Evolutionary conservation across 2,329 filamentous ascomycete genomes (phyloP).

Genomic region (Verticillium tricorpus): DNA sequence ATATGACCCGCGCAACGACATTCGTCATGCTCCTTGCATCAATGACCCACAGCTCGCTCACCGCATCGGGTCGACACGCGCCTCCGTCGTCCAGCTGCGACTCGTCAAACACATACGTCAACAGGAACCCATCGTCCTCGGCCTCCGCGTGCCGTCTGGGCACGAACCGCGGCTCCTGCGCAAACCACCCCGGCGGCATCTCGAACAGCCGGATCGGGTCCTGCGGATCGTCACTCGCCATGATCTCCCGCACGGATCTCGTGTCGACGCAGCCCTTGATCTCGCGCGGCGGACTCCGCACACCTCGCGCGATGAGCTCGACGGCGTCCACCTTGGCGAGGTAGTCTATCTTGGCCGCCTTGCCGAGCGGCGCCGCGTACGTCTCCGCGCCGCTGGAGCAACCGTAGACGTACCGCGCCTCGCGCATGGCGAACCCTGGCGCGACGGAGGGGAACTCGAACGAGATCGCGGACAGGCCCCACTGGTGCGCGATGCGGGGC

Average conservation of each 20-base stretch:
- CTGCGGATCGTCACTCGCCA: constrained; percentile 34
- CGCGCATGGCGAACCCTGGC: constrained; percentile 49
- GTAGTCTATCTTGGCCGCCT: constrained; percentile 62
- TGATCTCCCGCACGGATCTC: constrained; percentile 48
- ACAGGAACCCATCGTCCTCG: constrained; percentile 64
- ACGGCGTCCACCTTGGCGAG: constrained; percentile 57
- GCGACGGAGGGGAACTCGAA: constrained; percentile 65
- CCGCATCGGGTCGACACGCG: constrained; percentile 36
- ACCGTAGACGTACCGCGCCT: constrained; percentile 60
- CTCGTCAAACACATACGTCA: constrained; percentile 69
- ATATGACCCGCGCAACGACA: constrained; percentile 50
- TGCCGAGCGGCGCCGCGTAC: constrained; percentile 57
- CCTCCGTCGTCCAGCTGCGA: constrained; percentile 51
- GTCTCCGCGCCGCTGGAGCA: constrained; percentile 55
- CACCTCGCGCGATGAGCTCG: constrained; percentile 48
- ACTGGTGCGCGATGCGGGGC: constrained; percentile 53
- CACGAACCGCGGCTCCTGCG: constrained; percentile 65
- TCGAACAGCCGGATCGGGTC: constrained; percentile 59
- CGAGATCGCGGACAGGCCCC: constrained; percentile 58
- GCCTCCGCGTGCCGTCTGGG: constrained; percentile 30
- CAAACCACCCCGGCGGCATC: constrained; percentile 57
- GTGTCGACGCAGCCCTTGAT: constrained; percentile 60
- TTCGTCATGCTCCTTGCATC: constrained; percentile 59
- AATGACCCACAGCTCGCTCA: constrained; percentile 64
- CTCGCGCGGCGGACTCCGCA: constrained; percentile 34